Evolutionary conservation across 495 filamentous ascomycete species (phyloP).

Genomic region (Massariosphaeria phaeospora): DNA sequence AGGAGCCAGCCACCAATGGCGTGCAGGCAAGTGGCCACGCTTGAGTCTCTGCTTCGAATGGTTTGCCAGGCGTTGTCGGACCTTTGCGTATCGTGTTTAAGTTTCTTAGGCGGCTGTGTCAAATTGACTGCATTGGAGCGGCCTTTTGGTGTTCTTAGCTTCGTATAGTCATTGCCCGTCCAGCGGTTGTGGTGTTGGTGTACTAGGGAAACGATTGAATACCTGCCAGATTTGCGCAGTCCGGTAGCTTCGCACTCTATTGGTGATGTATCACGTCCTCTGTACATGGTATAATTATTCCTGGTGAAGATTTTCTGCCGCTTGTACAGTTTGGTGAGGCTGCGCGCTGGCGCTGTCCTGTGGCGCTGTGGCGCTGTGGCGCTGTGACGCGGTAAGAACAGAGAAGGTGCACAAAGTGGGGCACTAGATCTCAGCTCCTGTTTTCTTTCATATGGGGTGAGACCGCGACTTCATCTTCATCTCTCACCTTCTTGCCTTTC

Average conservation of each 20-base stretch:
- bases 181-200: slow-evolving; percentile 1
- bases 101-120: not conserved
- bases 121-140: not conserved
- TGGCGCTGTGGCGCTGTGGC: not conserved
- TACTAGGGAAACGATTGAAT: not conserved
- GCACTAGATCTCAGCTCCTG: slow-evolving; percentile 11
- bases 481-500: not conserved
- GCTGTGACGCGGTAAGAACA: slow-evolving; percentile 9
- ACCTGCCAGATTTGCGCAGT: too few species aligned
- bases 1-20: slow-evolving; percentile 23
- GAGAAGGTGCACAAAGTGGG: not conserved
- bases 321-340: slow-evolving; percentile 19
- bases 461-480: slow-evolving; percentile 4
- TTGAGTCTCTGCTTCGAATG: not conserved
- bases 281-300: slow-evolving; percentile 25
- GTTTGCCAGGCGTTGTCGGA: not conserved
- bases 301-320: slow-evolving; percentile 21
- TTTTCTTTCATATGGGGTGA: slow-evolving; percentile 7
- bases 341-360: not conserved
- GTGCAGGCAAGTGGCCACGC: slow-evolving; percentile 27
- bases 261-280: slow-evolving; percentile 2
- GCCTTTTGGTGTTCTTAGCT: not conserved
- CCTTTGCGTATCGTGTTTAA: not conserved
- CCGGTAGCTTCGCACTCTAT: too few species aligned
- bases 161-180: slow-evolving; percentile 5